Percentiles rank a stretch among this genome's conserved stretches.
Evolutionary conservation across 345 rosid genomes (phyloP).

Genomic region (Eucalyptus marginata): DNA sequence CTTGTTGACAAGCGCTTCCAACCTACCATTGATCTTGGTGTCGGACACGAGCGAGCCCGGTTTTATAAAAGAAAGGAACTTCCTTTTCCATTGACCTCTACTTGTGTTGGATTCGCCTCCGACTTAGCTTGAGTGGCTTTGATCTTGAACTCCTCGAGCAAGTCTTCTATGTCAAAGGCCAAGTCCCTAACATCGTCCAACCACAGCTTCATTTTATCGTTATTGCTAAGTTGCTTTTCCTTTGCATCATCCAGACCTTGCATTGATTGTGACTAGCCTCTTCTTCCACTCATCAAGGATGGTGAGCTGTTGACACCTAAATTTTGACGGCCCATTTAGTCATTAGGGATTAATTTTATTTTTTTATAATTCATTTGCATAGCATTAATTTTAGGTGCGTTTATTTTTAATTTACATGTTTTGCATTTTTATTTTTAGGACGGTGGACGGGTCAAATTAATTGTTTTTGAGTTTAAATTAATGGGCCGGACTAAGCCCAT

Average conservation of each 20-base stretch:
- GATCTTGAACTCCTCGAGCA: neutral
- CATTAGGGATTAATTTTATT: too few species aligned
- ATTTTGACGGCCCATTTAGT: too few species aligned
- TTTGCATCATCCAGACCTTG: neutral
- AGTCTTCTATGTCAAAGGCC: neutral
- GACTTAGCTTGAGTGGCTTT: neutral
- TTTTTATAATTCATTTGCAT: too few species aligned
- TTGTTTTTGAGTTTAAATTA: too few species aligned
- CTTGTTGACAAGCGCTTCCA: neutral
- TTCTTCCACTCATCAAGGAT: neutral
- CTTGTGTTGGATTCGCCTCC: neutral
- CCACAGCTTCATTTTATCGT: neutral
- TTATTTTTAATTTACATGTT: too few species aligned
- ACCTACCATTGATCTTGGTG: neutral
- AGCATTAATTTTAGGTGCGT: too few species aligned
- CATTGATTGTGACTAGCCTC: neutral
- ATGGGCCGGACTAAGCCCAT: too few species aligned
- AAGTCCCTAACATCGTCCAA: neutral
- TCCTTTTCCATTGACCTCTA: neutral
- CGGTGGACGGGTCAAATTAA: too few species aligned
- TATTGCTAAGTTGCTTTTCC: neutral
- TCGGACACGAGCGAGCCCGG: neutral
- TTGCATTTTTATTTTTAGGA: too few species aligned
- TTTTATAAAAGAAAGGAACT: neutral
- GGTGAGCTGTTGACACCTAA: too few species aligned